Evolutionary conservation across 768 basidiomycete species (phyloP).

Genomic region (Suillus americanus): DNA sequence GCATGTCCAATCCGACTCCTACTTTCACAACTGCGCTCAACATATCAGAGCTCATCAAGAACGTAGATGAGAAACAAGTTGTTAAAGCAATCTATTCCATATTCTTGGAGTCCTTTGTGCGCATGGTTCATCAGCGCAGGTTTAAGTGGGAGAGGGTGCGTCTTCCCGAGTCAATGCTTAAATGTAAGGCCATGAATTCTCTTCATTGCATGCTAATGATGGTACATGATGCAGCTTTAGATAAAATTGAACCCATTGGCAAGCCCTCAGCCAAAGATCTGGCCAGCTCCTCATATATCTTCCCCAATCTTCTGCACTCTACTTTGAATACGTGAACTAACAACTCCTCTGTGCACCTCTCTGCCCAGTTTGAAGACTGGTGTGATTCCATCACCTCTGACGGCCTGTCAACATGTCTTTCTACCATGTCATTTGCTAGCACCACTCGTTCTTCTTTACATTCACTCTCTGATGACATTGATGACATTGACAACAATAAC

Average conservation of each 20-base stretch:
- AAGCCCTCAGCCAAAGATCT: neutral
- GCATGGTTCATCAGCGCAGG: neutral
- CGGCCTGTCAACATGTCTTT: neutral
- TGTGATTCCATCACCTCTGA: neutral
- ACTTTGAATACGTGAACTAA: neutral
- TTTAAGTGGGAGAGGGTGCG: neutral
- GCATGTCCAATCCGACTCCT: neutral
- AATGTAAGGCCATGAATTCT: neutral
- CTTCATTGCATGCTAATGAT: neutral
- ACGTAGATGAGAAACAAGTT: neutral
- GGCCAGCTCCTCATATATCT: neutral
- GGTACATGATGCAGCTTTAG: neutral
- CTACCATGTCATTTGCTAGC: neutral
- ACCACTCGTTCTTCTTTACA: neutral
- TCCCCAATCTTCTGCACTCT: neutral
- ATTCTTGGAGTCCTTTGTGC: neutral
- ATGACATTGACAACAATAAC: no score
- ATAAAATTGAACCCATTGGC: neutral
- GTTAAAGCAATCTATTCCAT: neutral
- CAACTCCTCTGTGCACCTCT: neutral
- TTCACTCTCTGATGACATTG: neutral
- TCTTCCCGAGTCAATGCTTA: neutral
- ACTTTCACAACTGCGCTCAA: neutral
- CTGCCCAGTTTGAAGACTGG: neutral
- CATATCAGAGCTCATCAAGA: neutral